A percentile compares a stretch with the other conserved stretches of the same genome.
These are phyloP conservation scores for Trametes coccinea DNA, from an alignment of 768 basidiomycete species.

Conservation along the genomic window DNA sequence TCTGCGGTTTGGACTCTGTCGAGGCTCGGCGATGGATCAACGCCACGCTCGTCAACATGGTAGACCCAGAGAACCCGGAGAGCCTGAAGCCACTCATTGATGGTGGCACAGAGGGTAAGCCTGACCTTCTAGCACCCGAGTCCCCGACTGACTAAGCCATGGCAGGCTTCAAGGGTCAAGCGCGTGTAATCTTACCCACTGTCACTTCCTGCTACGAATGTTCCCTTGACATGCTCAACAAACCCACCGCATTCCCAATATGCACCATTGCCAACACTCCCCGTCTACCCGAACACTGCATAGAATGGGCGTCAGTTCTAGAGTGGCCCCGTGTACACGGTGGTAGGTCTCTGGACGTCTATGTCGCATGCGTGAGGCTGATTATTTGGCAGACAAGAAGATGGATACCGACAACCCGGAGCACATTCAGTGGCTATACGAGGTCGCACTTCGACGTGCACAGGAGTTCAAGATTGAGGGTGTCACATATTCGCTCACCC, in stretches of 20 bases:
- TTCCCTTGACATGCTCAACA: conserved; percentile 97
- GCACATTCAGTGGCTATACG: conserved; percentile 92
- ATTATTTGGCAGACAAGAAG: conserved; percentile 72
- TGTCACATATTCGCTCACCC: conserved; percentile 95
- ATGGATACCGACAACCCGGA: conserved; percentile 97
- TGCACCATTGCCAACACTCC: conserved; percentile 99
- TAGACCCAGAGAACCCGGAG: conserved; percentile 91
- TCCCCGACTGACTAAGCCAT: background rate
- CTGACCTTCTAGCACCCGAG: background rate
- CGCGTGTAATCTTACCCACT: conserved; percentile 93
- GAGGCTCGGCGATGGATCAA: conserved; percentile 99
- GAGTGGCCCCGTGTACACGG: conserved; percentile 96
- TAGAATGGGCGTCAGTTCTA: conserved; percentile 98
- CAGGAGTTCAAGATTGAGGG: conserved; percentile 97
- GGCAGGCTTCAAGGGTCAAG: conserved; percentile 96
- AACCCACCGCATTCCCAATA: conserved; percentile 94
- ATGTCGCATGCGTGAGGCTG: background rate
- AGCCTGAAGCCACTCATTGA: conserved; percentile 96
- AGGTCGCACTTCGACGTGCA: conserved; percentile 77
- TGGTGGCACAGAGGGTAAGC: conserved; percentile 93
- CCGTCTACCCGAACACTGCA: conserved; percentile 96
- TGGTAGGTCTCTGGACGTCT: conserved; percentile 47
- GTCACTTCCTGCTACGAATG: conserved; percentile 98
- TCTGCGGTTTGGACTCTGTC: conserved; percentile 96
- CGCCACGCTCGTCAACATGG: conserved; percentile 92